These are phyloP conservation scores for Zangia roseola DNA, from an alignment of 768 basidiomycete species.

Conservation along the genomic window DNA sequence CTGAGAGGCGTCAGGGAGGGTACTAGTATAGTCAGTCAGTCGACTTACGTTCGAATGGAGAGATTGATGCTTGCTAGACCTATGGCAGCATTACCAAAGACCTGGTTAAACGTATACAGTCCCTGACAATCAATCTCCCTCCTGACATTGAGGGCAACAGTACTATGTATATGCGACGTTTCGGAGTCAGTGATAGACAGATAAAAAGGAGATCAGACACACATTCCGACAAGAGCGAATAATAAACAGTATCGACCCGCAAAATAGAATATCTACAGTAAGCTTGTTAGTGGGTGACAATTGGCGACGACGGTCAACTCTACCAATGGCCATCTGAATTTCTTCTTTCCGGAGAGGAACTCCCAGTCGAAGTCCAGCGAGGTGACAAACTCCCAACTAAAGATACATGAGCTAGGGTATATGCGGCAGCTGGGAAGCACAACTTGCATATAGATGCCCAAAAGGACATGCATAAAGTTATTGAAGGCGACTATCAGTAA, in stretches of 20 bases:
- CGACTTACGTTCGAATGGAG: conserved; percentile 60
- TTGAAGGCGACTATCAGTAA: conserved; percentile 31
- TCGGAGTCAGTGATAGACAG: background rate
- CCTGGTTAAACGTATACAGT: conserved; percentile 66
- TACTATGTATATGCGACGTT: conserved; percentile 37
- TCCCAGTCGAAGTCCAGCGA: conserved; percentile 67
- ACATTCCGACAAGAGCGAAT: conserved; percentile 70
- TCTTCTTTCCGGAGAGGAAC: conserved; percentile 52
- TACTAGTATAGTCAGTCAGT: background rate
- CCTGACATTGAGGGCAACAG: conserved; percentile 58
- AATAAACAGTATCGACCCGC: conserved; percentile 64
- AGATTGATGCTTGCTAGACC: conserved; percentile 73
- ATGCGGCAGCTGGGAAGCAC: background rate
- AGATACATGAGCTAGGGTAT: conserved; percentile 6
- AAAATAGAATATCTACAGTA: conserved; percentile 61
- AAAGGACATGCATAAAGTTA: conserved; percentile 58
- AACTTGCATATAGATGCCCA: conserved; percentile 60
- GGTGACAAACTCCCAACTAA: conserved; percentile 66
- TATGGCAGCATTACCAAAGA: conserved; percentile 63
- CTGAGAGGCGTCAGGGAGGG: conserved; percentile 32
- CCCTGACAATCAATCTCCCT: conserved; percentile 62
- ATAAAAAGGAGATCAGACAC: conserved; percentile 24
- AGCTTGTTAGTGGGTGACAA: background rate
- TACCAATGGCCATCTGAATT: conserved; percentile 70
- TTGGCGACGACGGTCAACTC: background rate